Base-by-base conservation (phyloP, 345 rosid genomes). In the Pistacia atlantica region DNA sequence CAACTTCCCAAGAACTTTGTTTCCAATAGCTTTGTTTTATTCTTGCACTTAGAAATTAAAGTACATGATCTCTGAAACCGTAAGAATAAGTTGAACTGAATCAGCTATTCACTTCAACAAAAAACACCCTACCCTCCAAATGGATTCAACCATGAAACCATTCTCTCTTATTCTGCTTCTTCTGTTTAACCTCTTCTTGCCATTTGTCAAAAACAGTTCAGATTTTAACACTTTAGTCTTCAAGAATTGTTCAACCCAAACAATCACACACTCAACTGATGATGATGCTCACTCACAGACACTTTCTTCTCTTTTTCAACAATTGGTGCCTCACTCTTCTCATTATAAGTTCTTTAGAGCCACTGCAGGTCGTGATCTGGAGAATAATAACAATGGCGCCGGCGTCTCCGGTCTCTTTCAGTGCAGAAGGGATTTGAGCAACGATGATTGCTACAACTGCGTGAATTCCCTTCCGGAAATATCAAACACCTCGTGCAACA, bases 391-490 rank as follows among this genome's bases (percentile, higher is more conserved):
- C 25, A 60, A 73, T 35, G 72, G 22, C n/a, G 90, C 83, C 46
- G 72, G 22, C 4, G 78, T 91, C 68, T 89, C 94, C 0, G 98
- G 93, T 49, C 80, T 86, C 73, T 95, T 84, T 55, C 98, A 90
- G 20, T 93, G 98, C 80, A 84, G 88, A 72, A 83, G 85, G 22
- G 91, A 88, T 55, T 81, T 89, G 18, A 75, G 76, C 66, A 84
- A 71, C 80, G 52, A 65, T 3, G 89, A 85, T 7, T 95, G 97
- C 73, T 60, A 71, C 28, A 68, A 71, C 42, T 95, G 98, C 73
- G 84, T 95, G 9, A 76, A 70, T 65, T 81, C 48, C 35, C 81
- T 91, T 59, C 83, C 84, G 54, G 78, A 76, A 22, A 20, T 84
- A 51, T 88, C 90, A 6, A 65, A 71, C 70, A 72, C 49, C 14